phyloP scores from a whole-genome alignment of 495 filamentous ascomycete species.

The Chaetomium fimeti region DNA sequence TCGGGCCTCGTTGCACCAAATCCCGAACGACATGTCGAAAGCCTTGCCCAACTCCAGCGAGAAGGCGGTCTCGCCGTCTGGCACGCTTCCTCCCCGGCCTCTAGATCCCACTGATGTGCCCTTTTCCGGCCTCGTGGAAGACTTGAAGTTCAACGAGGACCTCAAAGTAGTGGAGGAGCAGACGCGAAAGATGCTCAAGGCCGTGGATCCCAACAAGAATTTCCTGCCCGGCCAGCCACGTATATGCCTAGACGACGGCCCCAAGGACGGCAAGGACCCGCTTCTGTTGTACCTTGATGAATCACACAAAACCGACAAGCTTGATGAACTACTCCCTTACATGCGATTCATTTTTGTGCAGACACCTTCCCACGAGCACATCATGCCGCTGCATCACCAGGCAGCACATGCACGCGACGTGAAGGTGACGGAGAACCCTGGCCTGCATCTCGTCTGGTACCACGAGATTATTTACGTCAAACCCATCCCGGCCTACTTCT shows the following conservation, averaged over 20 bases:
- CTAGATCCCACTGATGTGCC: no score
- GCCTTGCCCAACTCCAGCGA: no score
- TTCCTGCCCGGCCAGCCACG: constrained; percentile 35
- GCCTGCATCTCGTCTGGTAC: constrained; percentile 58
- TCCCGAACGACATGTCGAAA: no score
- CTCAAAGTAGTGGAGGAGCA: constrained; percentile 17
- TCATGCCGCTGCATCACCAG: constrained; percentile 34
- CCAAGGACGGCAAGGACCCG: not conserved
- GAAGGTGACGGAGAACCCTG: constrained; percentile 42
- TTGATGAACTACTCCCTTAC: constrained; percentile 28
- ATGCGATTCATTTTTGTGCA: constrained; percentile 38
- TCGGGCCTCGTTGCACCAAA: no score
- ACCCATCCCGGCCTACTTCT: constrained; percentile 54
- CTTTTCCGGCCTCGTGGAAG: no score
- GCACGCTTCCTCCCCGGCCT: no score
- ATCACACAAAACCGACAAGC: constrained; percentile 20
- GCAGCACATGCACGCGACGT: constrained; percentile 28
- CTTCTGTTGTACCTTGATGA: constrained; percentile 22
- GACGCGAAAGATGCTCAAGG: constrained; percentile 15
- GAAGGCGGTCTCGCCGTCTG: no score
- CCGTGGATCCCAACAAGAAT: constrained; percentile 16
- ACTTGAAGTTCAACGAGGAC: constrained; percentile 19
- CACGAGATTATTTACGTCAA: constrained; percentile 54
- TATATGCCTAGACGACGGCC: constrained; percentile 21
- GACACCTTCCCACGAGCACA: constrained; percentile 31